Conservation (phyloP, 352 stramenopile genomes). For the Globisporangium nodosum region DNA sequence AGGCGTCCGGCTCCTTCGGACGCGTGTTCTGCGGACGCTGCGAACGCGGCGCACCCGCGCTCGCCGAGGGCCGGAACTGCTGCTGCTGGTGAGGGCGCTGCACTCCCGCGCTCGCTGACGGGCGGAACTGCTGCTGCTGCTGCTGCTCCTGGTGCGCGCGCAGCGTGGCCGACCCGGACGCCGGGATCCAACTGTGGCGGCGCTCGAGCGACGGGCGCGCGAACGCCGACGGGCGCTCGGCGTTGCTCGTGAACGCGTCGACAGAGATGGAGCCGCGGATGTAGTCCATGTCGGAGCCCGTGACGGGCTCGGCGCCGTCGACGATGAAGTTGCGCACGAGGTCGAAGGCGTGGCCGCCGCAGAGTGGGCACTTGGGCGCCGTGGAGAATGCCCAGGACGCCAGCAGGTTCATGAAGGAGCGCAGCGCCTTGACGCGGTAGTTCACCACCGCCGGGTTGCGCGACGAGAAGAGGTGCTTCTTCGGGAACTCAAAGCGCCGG, state of each 20-base stretch:
- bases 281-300: constrained; percentile 57
- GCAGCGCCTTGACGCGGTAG: constrained; percentile 79
- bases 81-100: background rate
- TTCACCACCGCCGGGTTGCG: constrained; percentile 72
- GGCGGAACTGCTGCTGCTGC: background rate
- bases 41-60: background rate
- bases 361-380: constrained; percentile 79
- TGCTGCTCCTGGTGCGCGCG: constrained; percentile 15
- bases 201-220: constrained; percentile 19
- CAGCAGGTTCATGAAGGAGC: constrained; percentile 79
- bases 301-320: constrained; percentile 42
- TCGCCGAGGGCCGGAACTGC: background rate
- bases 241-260: constrained; percentile 39
- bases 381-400: constrained; percentile 80
- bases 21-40: background rate
- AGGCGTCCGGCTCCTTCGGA: constrained; percentile 24
- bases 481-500: constrained; percentile 77
- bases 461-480: constrained; percentile 84
- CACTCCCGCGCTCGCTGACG: background rate
- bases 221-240: constrained; percentile 19
- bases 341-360: constrained; percentile 74
- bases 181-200: constrained; percentile 54
- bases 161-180: constrained; percentile 25
- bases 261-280: constrained; percentile 64
- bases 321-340: constrained; percentile 77